Evolutionary conservation across 1,284 basidiomycete genomes (phyloP).

Genomic region (Trichosporon sp.): DNA sequence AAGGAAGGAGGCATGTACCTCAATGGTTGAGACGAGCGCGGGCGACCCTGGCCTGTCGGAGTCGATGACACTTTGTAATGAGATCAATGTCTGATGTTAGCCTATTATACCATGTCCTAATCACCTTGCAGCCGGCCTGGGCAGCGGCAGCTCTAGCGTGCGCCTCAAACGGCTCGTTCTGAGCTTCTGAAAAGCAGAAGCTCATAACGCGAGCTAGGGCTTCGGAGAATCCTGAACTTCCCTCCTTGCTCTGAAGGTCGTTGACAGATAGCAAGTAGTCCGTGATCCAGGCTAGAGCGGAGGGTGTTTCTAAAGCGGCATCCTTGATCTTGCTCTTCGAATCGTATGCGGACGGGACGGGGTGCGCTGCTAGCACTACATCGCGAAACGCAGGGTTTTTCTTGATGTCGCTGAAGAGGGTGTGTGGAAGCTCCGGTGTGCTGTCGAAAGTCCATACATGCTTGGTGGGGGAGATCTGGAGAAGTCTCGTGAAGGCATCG

Average conservation of each 20-base stretch:
- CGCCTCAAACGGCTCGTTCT: conserved; percentile 62
- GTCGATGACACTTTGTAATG: conserved; percentile 14
- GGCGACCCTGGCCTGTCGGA: conserved; percentile 6
- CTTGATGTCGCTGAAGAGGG: conserved; percentile 73
- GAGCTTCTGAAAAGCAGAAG: conserved; percentile 68
- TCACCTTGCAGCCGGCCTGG: conserved; percentile 58
- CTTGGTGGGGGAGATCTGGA: conserved; percentile 57
- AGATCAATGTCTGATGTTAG: conserved; percentile 18
- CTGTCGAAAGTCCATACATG: conserved; percentile 62
- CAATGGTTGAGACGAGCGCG: conserved; percentile 33
- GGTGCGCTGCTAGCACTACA: conserved; percentile 47
- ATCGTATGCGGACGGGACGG: not conserved
- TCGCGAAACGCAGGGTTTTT: conserved; percentile 62
- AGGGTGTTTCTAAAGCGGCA: not conserved
- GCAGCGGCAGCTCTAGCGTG: conserved; percentile 58
- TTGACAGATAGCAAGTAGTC: conserved; percentile 33
- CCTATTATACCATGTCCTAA: not conserved
- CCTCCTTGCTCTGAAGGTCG: conserved; percentile 52
- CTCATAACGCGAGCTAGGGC: conserved; percentile 64
- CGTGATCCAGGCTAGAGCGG: conserved; percentile 31
- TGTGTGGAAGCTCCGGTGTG: conserved; percentile 54
- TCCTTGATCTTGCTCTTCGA: conserved; percentile 27
- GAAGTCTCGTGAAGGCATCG: conserved; percentile 47
- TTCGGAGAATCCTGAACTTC: conserved; percentile 56
- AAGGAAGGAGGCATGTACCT: conserved; percentile 51